Conservation (phyloP, 2,329 filamentous ascomycete genomes). For the Apiospora koreana region DNA sequence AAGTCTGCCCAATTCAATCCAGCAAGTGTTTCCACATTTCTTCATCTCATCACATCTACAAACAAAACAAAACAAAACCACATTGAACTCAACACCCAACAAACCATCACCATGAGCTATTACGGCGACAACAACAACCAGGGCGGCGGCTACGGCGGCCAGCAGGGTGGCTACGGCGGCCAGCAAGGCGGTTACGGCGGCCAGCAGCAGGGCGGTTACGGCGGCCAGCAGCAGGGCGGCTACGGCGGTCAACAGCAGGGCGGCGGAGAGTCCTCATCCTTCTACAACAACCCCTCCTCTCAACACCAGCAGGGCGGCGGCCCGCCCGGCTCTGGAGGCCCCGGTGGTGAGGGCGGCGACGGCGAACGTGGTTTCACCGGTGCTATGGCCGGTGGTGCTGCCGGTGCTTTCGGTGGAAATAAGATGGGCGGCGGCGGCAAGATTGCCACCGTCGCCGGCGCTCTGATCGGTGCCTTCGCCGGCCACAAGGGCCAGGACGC, state of each 20-base stretch:
- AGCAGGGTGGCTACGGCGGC: background rate
- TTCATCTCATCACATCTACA: background rate
- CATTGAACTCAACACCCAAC: background rate
- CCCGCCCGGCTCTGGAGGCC: conserved; percentile 17
- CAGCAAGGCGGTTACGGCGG: background rate
- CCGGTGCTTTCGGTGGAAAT: conserved; percentile 41
- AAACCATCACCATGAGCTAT: background rate
- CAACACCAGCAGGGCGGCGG: conserved; percentile 7
- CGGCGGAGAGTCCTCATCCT: conserved; percentile 2
- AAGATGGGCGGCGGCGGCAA: conserved; percentile 39
- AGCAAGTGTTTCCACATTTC: background rate
- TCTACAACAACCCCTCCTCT: conserved; percentile 1
- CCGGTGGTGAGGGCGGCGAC: conserved; percentile 24
- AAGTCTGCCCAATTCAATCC: background rate
- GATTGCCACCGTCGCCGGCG: conserved; percentile 34
- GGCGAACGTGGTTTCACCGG: conserved; percentile 45
- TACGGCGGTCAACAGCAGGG: background rate
- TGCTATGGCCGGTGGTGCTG: conserved; percentile 40
- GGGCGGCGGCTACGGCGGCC: background rate
- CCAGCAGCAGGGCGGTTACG: background rate
- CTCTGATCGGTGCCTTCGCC: conserved; percentile 41
- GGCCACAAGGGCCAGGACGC: conserved; percentile 44
- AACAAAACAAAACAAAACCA: background rate
- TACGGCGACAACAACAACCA: background rate
- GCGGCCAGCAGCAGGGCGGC: background rate